Conservation (phyloP, 345 rosid species). For the Syzygium aqueum region DNA sequence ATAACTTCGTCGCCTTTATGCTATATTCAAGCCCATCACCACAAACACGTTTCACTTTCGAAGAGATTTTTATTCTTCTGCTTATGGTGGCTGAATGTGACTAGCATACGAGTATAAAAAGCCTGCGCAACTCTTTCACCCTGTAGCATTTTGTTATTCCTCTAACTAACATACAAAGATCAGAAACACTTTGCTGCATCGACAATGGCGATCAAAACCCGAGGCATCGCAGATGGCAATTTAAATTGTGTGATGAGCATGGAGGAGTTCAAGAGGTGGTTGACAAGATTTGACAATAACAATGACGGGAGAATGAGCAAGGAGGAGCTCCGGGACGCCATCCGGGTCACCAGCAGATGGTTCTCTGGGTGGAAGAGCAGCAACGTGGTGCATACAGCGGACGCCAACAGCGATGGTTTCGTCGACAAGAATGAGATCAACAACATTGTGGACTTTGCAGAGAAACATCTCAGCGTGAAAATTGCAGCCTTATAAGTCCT, state of each 20-base stretch:
- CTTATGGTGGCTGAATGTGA: neutral
- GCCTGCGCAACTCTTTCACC: neutral
- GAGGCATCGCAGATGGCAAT: neutral
- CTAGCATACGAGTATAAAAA: neutral
- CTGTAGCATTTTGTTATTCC: neutral
- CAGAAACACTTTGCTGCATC: neutral
- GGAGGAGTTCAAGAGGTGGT: slow-evolving; percentile 13
- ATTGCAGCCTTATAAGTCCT: neutral
- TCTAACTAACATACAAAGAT: neutral
- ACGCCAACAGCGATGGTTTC: neutral
- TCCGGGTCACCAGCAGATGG: slow-evolving; percentile 1
- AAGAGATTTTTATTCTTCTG: neutral
- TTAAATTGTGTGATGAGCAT: neutral
- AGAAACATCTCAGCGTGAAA: neutral
- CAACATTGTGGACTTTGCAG: slow-evolving; percentile 2
- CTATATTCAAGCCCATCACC: neutral
- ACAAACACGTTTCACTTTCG: neutral
- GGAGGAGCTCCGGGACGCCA: slow-evolving; percentile 20
- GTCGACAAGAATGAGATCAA: slow-evolving; percentile 7
- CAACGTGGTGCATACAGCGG: neutral
- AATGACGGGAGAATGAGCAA: slow-evolving; percentile 10
- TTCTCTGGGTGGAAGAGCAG: neutral
- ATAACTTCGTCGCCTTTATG: neutral
- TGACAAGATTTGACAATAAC: slow-evolving; percentile 10
- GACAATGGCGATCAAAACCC: neutral